These are phyloP conservation scores for Fomitopsis serialis DNA, from an alignment of 768 basidiomycete species.

Conservation along the genomic window DNA sequence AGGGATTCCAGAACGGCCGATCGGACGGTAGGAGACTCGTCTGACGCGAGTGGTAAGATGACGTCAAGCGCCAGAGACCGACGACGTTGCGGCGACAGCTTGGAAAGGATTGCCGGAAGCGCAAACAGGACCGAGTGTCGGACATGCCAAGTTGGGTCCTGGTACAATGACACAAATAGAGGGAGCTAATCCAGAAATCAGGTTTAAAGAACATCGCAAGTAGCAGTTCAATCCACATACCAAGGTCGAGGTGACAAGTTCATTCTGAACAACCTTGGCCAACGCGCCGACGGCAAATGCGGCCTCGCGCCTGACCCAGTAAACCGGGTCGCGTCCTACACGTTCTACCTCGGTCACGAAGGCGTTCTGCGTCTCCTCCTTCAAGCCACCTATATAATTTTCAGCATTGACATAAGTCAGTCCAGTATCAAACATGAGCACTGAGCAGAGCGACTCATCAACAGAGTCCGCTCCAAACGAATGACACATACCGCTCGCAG, in stretches of 20 bases:
- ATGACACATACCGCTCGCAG: conserved; percentile 60
- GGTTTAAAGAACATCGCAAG: background rate
- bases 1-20: conserved; percentile 79
- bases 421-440: background rate
- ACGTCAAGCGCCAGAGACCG: conserved; percentile 62
- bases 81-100: conserved; percentile 54
- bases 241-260: conserved; percentile 58
- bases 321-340: conserved; percentile 57
- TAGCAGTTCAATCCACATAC: conserved; percentile 33
- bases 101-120: conserved; percentile 71
- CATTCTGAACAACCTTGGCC: conserved; percentile 80
- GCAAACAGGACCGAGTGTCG: conserved; percentile 85
- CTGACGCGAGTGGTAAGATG: conserved; percentile 54
- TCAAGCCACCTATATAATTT: conserved; percentile 42
- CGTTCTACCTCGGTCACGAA: conserved; percentile 75
- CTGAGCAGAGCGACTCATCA: background rate
- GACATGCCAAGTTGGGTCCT: conserved; percentile 75
- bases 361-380: conserved; percentile 48
- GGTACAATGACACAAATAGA: conserved; percentile 63
- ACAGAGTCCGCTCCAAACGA: background rate
- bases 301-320: conserved; percentile 82
- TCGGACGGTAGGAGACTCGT: conserved; percentile 64
- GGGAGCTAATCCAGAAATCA: conserved; percentile 53
- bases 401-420: background rate
- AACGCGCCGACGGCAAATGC: conserved; percentile 85